phyloP scores from a whole-genome alignment of 2,329 filamentous ascomycete species.

The Trichoderma guizhouense region DNA sequence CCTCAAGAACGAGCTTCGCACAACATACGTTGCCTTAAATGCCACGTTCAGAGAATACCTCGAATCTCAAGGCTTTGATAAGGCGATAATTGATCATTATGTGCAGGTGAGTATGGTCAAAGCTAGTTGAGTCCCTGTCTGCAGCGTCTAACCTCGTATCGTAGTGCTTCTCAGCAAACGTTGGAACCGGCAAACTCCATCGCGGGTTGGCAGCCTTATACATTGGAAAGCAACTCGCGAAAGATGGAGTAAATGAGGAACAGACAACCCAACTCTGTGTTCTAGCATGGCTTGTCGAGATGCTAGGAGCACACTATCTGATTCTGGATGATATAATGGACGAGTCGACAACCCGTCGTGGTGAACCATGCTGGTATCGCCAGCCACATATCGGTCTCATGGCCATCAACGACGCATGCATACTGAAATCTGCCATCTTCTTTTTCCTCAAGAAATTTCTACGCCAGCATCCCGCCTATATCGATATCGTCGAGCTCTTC shows the following conservation, averaged over 20 bases:
- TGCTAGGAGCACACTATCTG: not conserved
- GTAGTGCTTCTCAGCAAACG: not conserved
- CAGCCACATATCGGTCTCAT: not conserved
- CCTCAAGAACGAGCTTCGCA: not conserved
- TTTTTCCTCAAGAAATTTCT: not conserved
- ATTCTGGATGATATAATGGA: not conserved
- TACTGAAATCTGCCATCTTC: not conserved
- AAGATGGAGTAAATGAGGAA: not conserved
- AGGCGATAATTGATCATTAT: not conserved
- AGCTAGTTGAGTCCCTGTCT: not conserved
- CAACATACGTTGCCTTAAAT: not conserved
- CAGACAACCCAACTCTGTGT: not conserved
- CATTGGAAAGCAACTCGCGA: not conserved
- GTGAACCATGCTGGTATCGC: not conserved
- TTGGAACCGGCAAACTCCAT: not conserved
- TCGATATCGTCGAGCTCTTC: not conserved
- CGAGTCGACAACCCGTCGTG: not conserved
- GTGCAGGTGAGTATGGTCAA: not conserved
- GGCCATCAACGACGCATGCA: not conserved
- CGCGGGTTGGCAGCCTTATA: not conserved
- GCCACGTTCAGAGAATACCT: not conserved
- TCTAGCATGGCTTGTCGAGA: not conserved
- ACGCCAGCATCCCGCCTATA: not conserved
- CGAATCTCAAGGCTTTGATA: not conserved
- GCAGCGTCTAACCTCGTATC: not conserved